phyloP scores from a whole-genome alignment of 2,329 filamentous ascomycete genomes.

The Trichoderma atrobrunneum region DNA sequence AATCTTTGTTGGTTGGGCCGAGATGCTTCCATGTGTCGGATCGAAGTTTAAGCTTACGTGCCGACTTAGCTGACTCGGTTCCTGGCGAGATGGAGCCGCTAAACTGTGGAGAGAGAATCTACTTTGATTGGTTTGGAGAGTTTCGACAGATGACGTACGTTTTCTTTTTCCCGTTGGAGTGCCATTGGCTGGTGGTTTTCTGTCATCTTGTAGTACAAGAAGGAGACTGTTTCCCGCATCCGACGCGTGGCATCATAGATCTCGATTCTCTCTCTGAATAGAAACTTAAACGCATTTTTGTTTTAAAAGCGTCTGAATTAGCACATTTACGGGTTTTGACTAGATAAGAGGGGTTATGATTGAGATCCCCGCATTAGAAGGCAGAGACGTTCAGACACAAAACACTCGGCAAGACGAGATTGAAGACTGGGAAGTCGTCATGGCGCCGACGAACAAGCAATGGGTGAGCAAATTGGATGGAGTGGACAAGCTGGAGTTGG shows the following conservation, averaged over 20 bases:
- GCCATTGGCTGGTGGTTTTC: not conserved
- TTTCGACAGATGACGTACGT: not conserved
- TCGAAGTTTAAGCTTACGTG: not conserved
- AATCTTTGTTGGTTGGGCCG: not conserved
- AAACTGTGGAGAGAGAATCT: not conserved
- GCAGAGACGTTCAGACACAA: not conserved
- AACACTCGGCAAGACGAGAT: not conserved
- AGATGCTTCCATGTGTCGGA: not conserved
- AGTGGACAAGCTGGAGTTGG: conserved; percentile 49
- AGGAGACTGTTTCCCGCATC: not conserved
- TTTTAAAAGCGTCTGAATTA: not conserved
- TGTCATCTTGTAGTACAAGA: not conserved
- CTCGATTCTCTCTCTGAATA: not conserved
- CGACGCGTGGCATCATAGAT: not conserved
- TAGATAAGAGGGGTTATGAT: not conserved
- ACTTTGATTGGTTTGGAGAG: not conserved
- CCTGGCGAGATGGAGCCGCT: not conserved
- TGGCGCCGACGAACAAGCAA: conserved; percentile 37
- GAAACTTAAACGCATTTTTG: too few species aligned
- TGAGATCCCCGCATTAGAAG: not conserved
- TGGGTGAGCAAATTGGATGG: conserved; percentile 57
- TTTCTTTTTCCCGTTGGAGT: not conserved
- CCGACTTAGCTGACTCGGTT: not conserved
- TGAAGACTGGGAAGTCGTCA: not conserved
- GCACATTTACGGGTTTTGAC: not conserved